Evolutionary conservation across 305 asterid genomes (phyloP).

Genomic region (Coffea humblotiana): DNA sequence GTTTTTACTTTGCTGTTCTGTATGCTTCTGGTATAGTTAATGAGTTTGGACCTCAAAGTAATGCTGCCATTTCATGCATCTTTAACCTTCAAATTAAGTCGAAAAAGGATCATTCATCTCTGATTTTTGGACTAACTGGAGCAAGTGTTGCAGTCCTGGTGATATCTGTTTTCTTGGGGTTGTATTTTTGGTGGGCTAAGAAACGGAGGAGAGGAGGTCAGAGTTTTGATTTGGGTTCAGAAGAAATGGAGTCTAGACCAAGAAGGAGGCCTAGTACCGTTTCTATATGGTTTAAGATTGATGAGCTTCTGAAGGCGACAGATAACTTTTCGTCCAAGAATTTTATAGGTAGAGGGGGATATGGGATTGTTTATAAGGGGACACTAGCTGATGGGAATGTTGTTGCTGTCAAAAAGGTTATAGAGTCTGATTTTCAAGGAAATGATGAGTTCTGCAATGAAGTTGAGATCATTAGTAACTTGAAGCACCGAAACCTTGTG

Average conservation of each 20-base stretch:
- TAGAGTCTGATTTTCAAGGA: slow-evolving; percentile 37
- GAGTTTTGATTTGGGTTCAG: slow-evolving; percentile 26
- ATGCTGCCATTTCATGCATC: slow-evolving; percentile 62
- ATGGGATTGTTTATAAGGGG: slow-evolving; percentile 60
- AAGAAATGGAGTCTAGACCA: slow-evolving; percentile 46
- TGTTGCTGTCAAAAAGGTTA: slow-evolving; percentile 51
- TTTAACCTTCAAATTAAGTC: slow-evolving; percentile 50
- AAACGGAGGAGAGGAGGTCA: slow-evolving; percentile 37
- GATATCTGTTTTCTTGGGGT: slow-evolving; percentile 40
- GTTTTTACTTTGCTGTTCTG: slow-evolving; percentile 63
- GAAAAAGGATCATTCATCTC: slow-evolving; percentile 7
- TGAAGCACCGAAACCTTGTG: slow-evolving; percentile 61
- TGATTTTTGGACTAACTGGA: slow-evolving; percentile 4
- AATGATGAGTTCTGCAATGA: slow-evolving; percentile 42
- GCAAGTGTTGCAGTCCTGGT: neutral
- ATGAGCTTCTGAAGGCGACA: slow-evolving; percentile 53
- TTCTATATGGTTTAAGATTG: slow-evolving; percentile 27
- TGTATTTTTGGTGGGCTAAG: slow-evolving; percentile 64
- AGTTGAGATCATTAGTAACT: slow-evolving; percentile 49
- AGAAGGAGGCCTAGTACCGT: slow-evolving; percentile 21
- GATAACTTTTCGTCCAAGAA: slow-evolving; percentile 41
- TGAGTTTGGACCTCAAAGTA: slow-evolving; percentile 67
- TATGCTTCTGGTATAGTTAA: slow-evolving; percentile 88
- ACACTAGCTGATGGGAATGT: slow-evolving; percentile 43
- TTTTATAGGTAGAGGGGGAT: slow-evolving; percentile 52